phyloP scores from a whole-genome alignment of 2,329 filamentous ascomycete genomes.

The Fusarium circinatum region DNA sequence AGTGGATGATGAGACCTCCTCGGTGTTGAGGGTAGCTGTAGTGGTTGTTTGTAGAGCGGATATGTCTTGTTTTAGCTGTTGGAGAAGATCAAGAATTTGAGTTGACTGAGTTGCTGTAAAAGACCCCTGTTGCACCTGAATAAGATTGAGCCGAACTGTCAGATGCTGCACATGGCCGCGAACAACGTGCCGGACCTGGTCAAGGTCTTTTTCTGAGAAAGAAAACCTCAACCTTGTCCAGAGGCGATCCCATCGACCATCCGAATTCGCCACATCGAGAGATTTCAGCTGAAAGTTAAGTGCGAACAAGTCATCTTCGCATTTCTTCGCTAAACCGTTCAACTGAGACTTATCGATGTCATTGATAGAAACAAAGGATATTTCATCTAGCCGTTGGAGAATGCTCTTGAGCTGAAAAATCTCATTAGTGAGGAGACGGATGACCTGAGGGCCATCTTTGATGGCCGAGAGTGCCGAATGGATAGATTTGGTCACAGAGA shows the following conservation, averaged over 20 bases:
- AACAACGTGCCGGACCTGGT: rapidly evolving
- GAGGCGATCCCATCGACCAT: neutral
- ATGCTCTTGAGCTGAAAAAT: neutral
- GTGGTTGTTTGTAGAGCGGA: no score
- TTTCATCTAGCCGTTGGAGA: rapidly evolving
- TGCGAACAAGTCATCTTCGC: rapidly evolving
- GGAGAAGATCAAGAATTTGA: neutral
- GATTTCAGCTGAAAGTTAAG: neutral
- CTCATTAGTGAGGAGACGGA: rapidly evolving
- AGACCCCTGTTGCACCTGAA: neutral
- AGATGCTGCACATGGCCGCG: neutral
- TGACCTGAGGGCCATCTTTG: neutral
- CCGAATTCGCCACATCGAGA: rapidly evolving
- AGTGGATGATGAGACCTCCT: rapidly evolving
- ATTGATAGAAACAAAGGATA: rapidly evolving
- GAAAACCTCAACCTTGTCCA: neutral
- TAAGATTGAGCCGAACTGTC: neutral
- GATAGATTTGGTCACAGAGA: neutral
- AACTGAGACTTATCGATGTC: neutral
- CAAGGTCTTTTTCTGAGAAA: neutral
- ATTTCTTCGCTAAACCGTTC: rapidly evolving
- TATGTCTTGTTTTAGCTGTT: no score
- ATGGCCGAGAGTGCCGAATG: neutral
- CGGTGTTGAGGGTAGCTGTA: rapidly evolving
- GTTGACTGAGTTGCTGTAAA: neutral